Percentiles rank a stretch among this genome's conserved stretches.
phyloP scores from a whole-genome alignment of 164 flowering plant genomes.

The Cinnamomum chago region DNA sequence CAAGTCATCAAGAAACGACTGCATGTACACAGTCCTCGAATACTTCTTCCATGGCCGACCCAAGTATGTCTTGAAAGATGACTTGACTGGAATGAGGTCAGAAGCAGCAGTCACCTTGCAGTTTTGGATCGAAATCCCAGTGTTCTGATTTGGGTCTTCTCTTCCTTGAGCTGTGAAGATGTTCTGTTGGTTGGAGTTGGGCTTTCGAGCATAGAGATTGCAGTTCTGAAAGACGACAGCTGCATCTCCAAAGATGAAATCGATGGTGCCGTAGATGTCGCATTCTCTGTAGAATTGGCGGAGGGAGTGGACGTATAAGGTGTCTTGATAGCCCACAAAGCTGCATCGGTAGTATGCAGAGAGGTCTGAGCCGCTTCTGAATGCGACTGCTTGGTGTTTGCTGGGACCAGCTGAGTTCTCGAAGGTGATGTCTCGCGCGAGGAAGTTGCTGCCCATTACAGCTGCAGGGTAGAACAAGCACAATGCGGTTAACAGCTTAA shows the following conservation, averaged over 20 bases:
- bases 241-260: slow-evolving; percentile 66
- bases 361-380: slow-evolving; percentile 43
- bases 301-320: slow-evolving; percentile 52
- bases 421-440: slow-evolving; percentile 48
- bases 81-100: slow-evolving; percentile 45
- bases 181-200: slow-evolving; percentile 45
- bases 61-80: slow-evolving; percentile 43
- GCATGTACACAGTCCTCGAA: slow-evolving; percentile 62
- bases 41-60: slow-evolving; percentile 88
- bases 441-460: slow-evolving; percentile 44
- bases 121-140: slow-evolving; percentile 61
- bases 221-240: slow-evolving; percentile 50
- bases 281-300: slow-evolving; percentile 63
- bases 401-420: slow-evolving; percentile 60
- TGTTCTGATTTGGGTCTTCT: slow-evolving; percentile 74
- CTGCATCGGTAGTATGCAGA: slow-evolving; percentile 58
- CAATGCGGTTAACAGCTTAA: no score
- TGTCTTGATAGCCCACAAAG: slow-evolving; percentile 63
- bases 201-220: slow-evolving; percentile 48
- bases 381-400: slow-evolving; percentile 67
- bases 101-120: slow-evolving; percentile 62
- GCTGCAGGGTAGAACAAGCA: slow-evolving; percentile 28
- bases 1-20: slow-evolving; percentile 40
- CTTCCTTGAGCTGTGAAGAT: slow-evolving; percentile 83
- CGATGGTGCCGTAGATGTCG: slow-evolving; percentile 56